A percentile compares a stretch with the other conserved stretches of the same genome.
Conservation (phyloP, 164 flowering plant species). For the Macadamia integrifolia region DNA sequence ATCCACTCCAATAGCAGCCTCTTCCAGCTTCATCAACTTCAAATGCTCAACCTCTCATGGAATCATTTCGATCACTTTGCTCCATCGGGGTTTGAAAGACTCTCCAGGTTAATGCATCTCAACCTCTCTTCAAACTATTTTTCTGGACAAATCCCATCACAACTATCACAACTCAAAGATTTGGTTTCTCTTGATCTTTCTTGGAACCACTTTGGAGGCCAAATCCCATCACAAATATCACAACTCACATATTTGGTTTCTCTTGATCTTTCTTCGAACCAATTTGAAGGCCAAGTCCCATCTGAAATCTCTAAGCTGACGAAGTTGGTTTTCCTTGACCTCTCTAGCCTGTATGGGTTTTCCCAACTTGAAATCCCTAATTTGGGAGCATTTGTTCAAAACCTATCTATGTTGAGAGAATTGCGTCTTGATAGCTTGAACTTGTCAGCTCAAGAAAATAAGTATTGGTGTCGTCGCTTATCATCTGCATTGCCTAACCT, state of each 20-base stretch:
- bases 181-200: too few species aligned
- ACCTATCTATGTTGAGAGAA: background rate
- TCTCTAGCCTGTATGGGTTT: background rate
- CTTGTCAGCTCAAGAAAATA: too few species aligned
- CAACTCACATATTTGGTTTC: too few species aligned
- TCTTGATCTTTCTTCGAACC: too few species aligned
- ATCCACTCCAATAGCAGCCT: conserved; percentile 13
- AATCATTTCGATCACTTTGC: background rate
- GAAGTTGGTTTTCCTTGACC: background rate
- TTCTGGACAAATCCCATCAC: conserved; percentile 15
- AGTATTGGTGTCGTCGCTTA: too few species aligned
- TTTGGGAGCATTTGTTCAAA: background rate
- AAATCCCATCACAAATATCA: too few species aligned
- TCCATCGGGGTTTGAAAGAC: conserved; percentile 1
- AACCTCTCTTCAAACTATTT: conserved; percentile 7
- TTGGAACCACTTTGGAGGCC: too few species aligned
- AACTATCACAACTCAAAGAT: too few species aligned
- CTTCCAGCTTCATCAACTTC: conserved; percentile 11
- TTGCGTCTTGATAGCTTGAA: background rate
- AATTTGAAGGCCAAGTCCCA: too few species aligned
- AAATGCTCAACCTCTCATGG: conserved; percentile 4
- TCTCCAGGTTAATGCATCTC: conserved; percentile 9
- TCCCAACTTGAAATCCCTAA: background rate
- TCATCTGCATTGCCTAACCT: too few species aligned
- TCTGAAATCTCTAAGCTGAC: background rate